Conservation (phyloP, 2,329 filamentous ascomycete species). For the Microsporum ferrugineum region DNA sequence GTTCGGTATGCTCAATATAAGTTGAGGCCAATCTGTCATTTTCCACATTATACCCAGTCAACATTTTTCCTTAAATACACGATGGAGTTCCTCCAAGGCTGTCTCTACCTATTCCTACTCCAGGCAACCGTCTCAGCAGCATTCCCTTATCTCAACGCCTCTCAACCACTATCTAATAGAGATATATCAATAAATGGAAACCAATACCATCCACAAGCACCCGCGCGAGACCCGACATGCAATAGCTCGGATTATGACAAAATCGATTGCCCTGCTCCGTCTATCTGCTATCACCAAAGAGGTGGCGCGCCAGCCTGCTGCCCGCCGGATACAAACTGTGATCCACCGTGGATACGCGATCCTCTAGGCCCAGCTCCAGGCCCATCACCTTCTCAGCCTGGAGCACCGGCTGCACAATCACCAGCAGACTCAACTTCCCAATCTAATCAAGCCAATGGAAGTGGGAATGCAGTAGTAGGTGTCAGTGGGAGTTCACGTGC, state of each 20-base stretch:
- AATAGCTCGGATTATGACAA: conserved; percentile 1
- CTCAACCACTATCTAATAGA: background rate
- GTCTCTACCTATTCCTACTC: background rate
- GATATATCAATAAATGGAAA: background rate
- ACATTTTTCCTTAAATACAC: background rate
- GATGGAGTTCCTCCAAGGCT: background rate
- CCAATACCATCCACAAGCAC: background rate
- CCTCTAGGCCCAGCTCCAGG: background rate
- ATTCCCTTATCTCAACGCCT: background rate
- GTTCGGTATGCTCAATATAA: background rate
- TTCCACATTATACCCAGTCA: background rate
- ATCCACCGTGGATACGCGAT: conserved; percentile 3
- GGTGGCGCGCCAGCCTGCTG: conserved; percentile 20
- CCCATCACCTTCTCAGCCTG: background rate
- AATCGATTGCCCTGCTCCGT: conserved; percentile 8
- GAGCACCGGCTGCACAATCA: background rate
- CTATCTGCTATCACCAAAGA: conserved; percentile 19
- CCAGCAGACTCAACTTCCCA: background rate
- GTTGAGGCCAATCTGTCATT: background rate
- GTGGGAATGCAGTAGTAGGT: background rate
- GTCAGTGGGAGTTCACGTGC: conserved; percentile 4
- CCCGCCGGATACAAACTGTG: conserved; percentile 19
- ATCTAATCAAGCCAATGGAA: background rate
- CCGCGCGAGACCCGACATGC: conserved; percentile 4
- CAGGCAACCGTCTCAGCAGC: background rate